phyloP scores from a whole-genome alignment of 305 asterid species.

The Fraxinus velutina region DNA sequence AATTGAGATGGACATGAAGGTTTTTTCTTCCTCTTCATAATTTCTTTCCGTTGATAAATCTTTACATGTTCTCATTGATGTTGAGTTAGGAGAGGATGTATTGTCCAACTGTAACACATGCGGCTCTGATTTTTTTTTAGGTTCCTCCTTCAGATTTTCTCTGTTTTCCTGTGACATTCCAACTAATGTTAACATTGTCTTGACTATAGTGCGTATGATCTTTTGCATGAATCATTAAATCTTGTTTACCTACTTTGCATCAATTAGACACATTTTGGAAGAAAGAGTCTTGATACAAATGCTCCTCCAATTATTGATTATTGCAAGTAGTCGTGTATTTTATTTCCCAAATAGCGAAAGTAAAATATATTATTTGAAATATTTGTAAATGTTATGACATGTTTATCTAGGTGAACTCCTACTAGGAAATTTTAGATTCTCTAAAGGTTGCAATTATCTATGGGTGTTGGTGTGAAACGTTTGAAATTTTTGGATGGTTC shows the following conservation, averaged over 20 bases:
- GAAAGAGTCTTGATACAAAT: not conserved
- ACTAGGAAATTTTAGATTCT: not conserved
- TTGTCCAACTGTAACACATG: constrained; percentile 74
- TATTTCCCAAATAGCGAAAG: not conserved
- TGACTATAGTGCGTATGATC: not conserved
- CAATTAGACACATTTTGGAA: not conserved
- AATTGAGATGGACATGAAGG: constrained; percentile 39
- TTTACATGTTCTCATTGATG: constrained; percentile 33
- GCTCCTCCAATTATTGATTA: not conserved
- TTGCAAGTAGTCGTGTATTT: not conserved
- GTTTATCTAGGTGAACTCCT: not conserved
- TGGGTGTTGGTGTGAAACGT: not conserved
- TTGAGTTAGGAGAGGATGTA: constrained; percentile 50
- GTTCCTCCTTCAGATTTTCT: constrained; percentile 7
- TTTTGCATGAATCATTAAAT: not conserved
- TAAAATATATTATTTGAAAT: not conserved
- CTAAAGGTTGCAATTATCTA: not conserved
- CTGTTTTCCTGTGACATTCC: not conserved
- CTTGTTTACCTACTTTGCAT: not conserved
- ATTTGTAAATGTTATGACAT: not conserved
- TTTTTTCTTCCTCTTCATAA: constrained; percentile 1
- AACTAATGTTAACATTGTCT: not conserved
- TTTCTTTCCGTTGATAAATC: constrained; percentile 19
- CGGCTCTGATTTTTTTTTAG: constrained; percentile 36
- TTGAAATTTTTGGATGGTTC: not conserved